Evolutionary conservation across 331 rosid species (phyloP).

Genomic region (Quercus tomentella): DNA sequence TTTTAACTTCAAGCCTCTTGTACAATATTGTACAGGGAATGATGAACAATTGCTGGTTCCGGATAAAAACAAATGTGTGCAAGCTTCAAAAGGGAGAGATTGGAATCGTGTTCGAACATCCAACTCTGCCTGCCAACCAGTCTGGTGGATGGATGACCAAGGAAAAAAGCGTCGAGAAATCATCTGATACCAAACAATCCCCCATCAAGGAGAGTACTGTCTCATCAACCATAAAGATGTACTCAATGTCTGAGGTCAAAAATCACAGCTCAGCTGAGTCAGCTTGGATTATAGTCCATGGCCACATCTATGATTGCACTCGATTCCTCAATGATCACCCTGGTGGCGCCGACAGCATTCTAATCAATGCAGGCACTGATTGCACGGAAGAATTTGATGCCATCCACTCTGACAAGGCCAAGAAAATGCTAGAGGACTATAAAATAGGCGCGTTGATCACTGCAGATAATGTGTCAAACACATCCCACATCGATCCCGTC

Average conservation of each 20-base stretch:
- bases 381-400: constrained; percentile 93
- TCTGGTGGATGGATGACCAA: constrained; percentile 92
- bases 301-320: constrained; percentile 75
- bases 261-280: constrained; percentile 53
- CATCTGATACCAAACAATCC: constrained; percentile 27
- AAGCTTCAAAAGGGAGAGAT: constrained; percentile 63
- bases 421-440: constrained; percentile 62
- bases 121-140: constrained; percentile 73
- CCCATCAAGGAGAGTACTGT: constrained; percentile 54
- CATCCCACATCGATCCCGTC: constrained; percentile 41
- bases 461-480: constrained; percentile 28
- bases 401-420: constrained; percentile 86
- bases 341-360: constrained; percentile 84
- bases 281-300: constrained; percentile 72
- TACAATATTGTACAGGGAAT: constrained; percentile 52
- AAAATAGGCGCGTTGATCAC: constrained; percentile 61
- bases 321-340: constrained; percentile 78
- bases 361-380: constrained; percentile 84
- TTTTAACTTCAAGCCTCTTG: not conserved
- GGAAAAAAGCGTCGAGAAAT: constrained; percentile 39
- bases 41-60: constrained; percentile 98
- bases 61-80: constrained; percentile 62
- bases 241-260: constrained; percentile 54
- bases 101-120: constrained; percentile 76
- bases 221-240: constrained; percentile 54